Base-by-base conservation (phyloP, 306 rosid species). In the Cicer yamashitae region DNA sequence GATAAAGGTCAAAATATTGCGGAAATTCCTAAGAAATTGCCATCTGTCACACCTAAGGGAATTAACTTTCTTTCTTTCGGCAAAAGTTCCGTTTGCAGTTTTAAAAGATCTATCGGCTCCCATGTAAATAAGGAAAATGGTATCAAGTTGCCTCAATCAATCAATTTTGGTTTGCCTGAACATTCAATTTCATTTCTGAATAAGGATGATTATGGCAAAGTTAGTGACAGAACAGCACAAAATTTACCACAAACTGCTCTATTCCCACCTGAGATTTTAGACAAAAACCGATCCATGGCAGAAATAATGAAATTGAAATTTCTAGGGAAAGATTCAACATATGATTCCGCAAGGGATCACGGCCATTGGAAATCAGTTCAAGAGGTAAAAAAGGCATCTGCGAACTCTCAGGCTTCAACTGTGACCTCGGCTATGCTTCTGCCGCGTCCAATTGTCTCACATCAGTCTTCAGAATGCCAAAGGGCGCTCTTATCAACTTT, bases 61-160 rank as follows among this genome's bases (percentile, higher is more conserved):
- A 68, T 86, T 13, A 86, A 84, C 71, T 90, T 91, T 76, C 84
- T 90, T 47, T 90, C 94, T n/a, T 88, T 94, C 77, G 91, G 88
- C 7, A 78, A 82, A 84, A 86, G 72, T 62, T 75, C 69, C 25
- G 76, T 76, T 75, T 78, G 83, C 70, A 67, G 81, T 48, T 79
- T 67, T 52, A 82, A 70, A 76, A 80, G 73, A 60, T 15, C 79
- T 41, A 68, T 56, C 15, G n/a, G 73, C 80, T 83, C 84, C 81
- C 34, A 75, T 63, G 63, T 76, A 14, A 62, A 69, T 54, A 22
- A 58, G 47, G 69, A 83, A 67, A 77, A 39, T 46, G 73, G 74
- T 64, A 58, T 40, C 41, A 64, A 83, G 72, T 59, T 75, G 14
- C 59, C 78, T n/a, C 75, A 15, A 25, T 20, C 39, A 11, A 64